Percentiles rank a stretch among this genome's conserved stretches.
phyloP scores from a whole-genome alignment of 2,329 filamentous ascomycete species.

The Aureobasidium pullulans region DNA sequence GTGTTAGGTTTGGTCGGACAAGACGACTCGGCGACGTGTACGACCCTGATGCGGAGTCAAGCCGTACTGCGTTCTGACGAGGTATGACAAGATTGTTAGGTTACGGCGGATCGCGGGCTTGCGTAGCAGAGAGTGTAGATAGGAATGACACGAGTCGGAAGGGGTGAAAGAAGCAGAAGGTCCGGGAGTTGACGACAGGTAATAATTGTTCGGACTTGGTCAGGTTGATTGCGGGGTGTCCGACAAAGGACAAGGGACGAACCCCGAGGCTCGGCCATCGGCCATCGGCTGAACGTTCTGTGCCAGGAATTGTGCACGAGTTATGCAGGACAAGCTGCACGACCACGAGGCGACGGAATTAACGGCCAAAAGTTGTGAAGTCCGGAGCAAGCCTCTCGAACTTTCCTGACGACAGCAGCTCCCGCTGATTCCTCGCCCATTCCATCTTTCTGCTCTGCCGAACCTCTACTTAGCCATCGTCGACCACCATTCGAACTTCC shows the following conservation, averaged over 20 bases:
- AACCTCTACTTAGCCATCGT: constrained; percentile 2
- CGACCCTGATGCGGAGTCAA: neutral
- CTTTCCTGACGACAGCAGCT: neutral
- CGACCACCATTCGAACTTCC: neutral
- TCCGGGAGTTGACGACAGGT: neutral
- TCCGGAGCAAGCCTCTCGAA: neutral
- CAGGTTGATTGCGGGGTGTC: neutral
- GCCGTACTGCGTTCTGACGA: too few species aligned
- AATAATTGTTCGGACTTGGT: neutral
- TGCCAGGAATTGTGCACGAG: neutral
- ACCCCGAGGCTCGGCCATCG: neutral
- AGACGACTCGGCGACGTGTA: neutral
- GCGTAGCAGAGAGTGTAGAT: too few species aligned
- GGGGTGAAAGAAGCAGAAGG: neutral
- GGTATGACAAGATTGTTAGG: too few species aligned
- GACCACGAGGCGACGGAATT: neutral
- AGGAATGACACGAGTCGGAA: too few species aligned
- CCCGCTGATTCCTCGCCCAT: neutral
- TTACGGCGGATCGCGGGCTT: too few species aligned
- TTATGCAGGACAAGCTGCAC: neutral
- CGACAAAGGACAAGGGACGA: neutral
- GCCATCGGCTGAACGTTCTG: too few species aligned
- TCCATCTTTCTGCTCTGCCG: neutral
- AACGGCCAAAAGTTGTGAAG: neutral
- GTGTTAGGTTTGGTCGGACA: neutral